Percentiles rank a stretch among this genome's conserved stretches.
These are phyloP conservation scores for Claviceps capensis DNA, from an alignment of 2,329 filamentous ascomycete genomes.

Conservation along the genomic window DNA sequence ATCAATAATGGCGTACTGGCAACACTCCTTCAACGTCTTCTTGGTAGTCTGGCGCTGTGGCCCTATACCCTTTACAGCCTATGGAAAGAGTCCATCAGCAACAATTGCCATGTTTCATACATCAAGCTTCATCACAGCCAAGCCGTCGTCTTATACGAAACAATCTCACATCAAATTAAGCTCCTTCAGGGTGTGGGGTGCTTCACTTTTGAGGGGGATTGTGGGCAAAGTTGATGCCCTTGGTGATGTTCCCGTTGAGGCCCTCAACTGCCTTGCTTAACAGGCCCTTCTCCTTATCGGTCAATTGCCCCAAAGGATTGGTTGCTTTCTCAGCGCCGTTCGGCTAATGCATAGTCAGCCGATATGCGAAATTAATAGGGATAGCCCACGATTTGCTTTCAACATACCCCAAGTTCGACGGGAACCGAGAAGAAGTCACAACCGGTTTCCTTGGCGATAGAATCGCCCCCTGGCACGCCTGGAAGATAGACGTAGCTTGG, in stretches of 20 bases:
- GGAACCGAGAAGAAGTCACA: slow-evolving; percentile 93
- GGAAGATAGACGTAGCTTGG: slow-evolving; percentile 93
- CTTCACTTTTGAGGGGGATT: slow-evolving; percentile 80
- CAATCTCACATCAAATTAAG: slow-evolving; percentile 15
- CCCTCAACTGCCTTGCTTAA: slow-evolving; percentile 62
- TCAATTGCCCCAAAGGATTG: slow-evolving; percentile 65
- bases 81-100: slow-evolving; percentile 23
- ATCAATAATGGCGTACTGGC: neutral
- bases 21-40: neutral
- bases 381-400: neutral
- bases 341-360: slow-evolving; percentile 37
- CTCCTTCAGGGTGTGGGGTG: slow-evolving; percentile 16
- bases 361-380: slow-evolving; percentile 8
- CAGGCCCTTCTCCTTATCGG: slow-evolving; percentile 79
- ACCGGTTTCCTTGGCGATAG: slow-evolving; percentile 70
- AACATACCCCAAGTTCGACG: slow-evolving; percentile 82
- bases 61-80: slow-evolving; percentile 25
- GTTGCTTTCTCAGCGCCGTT: slow-evolving; percentile 75
- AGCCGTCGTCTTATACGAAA: slow-evolving; percentile 17
- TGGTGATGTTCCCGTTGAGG: slow-evolving; percentile 84
- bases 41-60: slow-evolving; percentile 7
- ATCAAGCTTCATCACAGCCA: slow-evolving; percentile 24
- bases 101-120: slow-evolving; percentile 19
- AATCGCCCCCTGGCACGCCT: slow-evolving; percentile 76
- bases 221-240: slow-evolving; percentile 82